Evolutionary conservation across 345 rosid genomes (phyloP), one percentile per base, ranked within the genome.

Genomic region (Noccaea bulbosa): DNA sequence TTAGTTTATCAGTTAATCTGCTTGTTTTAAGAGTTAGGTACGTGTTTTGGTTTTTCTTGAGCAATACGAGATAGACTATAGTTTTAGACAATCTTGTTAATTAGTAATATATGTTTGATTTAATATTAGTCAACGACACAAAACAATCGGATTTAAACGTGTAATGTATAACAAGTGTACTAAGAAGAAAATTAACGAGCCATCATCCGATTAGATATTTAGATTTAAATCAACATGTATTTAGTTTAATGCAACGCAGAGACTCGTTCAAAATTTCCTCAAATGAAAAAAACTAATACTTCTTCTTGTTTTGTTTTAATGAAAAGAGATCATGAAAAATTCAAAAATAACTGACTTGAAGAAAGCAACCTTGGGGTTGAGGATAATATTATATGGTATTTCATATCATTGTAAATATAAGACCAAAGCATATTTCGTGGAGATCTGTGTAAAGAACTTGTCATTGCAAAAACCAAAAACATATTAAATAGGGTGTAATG

Each of bases 191-290:
- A 56, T 24, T 65, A 73, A 55, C 10, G 61, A 40, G 67, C 14
- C 40, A 66, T 73, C 62, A 56, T 56, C 30, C 30, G 30, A 27
- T 27, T 27, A 27, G 7, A 57, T 58, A 30, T 65, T 27, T 27
- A 27, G 7, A 57, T 58, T 37, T 65, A 57, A 48, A 57, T 73
- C 72, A 73, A 73, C 72, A 57, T 48, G 77, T 53, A 65, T 30
- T 57, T 65, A 56, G n/a, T 51, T 30, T 35, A 65, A 7, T 64
- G 57, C 15, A 11, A 6, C 48, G 20, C 61, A 22, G 33, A 58
- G 77, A 73, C 67, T 41, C 48, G 47, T 66, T 73, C 77, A 48
- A 38, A 27, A 38, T 17, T 34, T 53, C 69, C n/a, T 11, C 35
- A 12, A 11, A 17, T 1, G 11, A 15, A 2, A 43, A 8, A 15